Evolutionary conservation across 495 filamentous ascomycete genomes (phyloP), one percentile per base, ranked within the genome.

Genomic region (Chaetomium cochliodes): DNA sequence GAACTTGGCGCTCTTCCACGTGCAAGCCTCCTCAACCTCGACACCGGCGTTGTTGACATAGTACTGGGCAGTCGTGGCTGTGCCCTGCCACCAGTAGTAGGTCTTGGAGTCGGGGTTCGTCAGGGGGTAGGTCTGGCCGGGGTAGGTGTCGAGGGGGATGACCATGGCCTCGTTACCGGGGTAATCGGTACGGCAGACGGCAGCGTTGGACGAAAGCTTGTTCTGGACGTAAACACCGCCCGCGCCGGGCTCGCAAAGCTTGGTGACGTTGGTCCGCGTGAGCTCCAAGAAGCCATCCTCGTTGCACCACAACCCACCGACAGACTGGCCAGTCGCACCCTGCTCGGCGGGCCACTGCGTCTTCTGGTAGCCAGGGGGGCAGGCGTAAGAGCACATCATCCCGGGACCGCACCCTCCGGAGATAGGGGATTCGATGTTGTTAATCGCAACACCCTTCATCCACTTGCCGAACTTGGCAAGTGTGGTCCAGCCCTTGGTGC

Each of bases 171-270:
- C 94, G 62, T 85, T 84, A 81, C 90, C 94, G 62, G 94, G 94
- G 76, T 98, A 98, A 73, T 98, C 92, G 56, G 94, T 98, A 74
- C 92, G 92, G 85, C 94, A 98, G 65, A 97, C 81, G 50, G 91
- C 84, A 49, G 90, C 88, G 41, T 82, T 77, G 16, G 81, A 64
- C 44, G 71, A 70, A 39, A 98, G 76, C 55, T 86, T 82, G 81
- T 97, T 98, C 75, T 86, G 73, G 61, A 96, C 84, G 56, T 80
- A 79, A 62, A 96, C 84, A 69, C 87, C 85, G 30, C 85, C 84
- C 59, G 84, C 83, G 64, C 93, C 94, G 28, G 75, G 60, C 65
- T 89, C 88, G 78, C 94, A 98, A 33, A 98, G 86, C 65, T 80
- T 87, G 47, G 78, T 81, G 58, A 85, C 74, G n/a, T 66, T 67